A percentile compares a stretch with the other conserved stretches of the same genome.
phyloP scores from a whole-genome alignment of 108 stramenopile species.

The Thalassiosira profunda region DNA sequence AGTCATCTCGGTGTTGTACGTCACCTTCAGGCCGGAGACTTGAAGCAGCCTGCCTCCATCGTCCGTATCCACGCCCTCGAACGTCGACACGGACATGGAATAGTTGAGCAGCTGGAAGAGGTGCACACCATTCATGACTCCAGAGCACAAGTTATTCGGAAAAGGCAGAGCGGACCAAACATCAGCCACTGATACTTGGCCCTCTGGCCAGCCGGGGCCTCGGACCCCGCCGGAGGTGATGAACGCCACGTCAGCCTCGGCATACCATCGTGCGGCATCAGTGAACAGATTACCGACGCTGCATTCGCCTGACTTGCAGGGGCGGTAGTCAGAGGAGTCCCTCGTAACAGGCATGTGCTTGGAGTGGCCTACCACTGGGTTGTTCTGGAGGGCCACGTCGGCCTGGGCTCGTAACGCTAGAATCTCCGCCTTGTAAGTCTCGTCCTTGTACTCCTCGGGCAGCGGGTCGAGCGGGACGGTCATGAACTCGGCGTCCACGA shows the following conservation, averaged over 20 bases:
- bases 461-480: constrained; percentile 8
- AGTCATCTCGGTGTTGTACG: constrained; percentile 48
- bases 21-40: constrained; percentile 54
- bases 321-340: constrained; percentile 3
- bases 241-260: constrained; percentile 50
- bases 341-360: constrained; percentile 46
- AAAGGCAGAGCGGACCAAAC: constrained; percentile 54
- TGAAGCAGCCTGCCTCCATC: constrained; percentile 53
- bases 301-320: constrained; percentile 56
- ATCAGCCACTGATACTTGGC: constrained; percentile 48
- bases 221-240: constrained; percentile 29
- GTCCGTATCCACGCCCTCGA: constrained; percentile 24
- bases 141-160: constrained; percentile 50
- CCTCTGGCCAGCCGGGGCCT: constrained; percentile 58
- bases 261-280: constrained; percentile 58
- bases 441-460: constrained; percentile 44
- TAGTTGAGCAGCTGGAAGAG: constrained; percentile 56
- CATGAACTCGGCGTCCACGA: constrained; percentile 11
- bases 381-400: constrained; percentile 36
- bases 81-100: constrained; percentile 43
- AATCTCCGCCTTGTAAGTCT: constrained; percentile 26
- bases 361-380: constrained; percentile 46
- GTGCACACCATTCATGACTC: constrained; percentile 43
- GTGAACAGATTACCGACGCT: constrained; percentile 54
- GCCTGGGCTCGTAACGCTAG: constrained; percentile 26